A percentile compares a stretch with the other conserved stretches of the same genome.
phyloP scores from a whole-genome alignment of 2,329 filamentous ascomycete species.

The Westerdykella aurantiaca region DNA sequence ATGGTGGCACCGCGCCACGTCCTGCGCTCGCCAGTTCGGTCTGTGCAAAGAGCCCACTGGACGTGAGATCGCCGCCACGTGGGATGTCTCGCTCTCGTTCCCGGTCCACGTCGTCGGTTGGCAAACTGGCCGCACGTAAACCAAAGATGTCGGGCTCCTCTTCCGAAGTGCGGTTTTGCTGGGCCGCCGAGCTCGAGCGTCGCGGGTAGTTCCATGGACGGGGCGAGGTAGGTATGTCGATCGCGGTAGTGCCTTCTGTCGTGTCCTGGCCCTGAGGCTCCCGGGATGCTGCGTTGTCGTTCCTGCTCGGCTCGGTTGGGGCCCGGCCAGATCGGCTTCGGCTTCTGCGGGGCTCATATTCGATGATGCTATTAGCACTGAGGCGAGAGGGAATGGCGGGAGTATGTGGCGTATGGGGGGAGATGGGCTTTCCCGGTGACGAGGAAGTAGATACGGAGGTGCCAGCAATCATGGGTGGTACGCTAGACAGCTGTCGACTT shows the following conservation, averaged over 20 bases:
- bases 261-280: slow-evolving; percentile 10
- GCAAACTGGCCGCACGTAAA: slow-evolving; percentile 63
- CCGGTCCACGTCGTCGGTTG: slow-evolving; percentile 53
- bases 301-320: slow-evolving; percentile 15
- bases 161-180: slow-evolving; percentile 59
- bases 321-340: slow-evolving; percentile 29
- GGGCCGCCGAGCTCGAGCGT: slow-evolving; percentile 64
- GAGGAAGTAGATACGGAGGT: slow-evolving; percentile 78
- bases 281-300: not conserved
- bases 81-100: slow-evolving; percentile 25
- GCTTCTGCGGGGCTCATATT: slow-evolving; percentile 48
- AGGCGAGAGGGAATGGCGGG: slow-evolving; percentile 91
- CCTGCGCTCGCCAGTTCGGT: slow-evolving; percentile 24
- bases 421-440: slow-evolving; percentile 81
- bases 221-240: slow-evolving; percentile 69
- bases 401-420: slow-evolving; percentile 84
- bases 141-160: slow-evolving; percentile 58
- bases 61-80: slow-evolving; percentile 49
- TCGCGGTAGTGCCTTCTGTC: slow-evolving; percentile 51
- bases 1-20: not conserved
- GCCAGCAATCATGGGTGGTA: slow-evolving; percentile 55
- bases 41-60: slow-evolving; percentile 57
- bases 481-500: slow-evolving; percentile 64
- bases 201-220: slow-evolving; percentile 47
- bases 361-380: slow-evolving; percentile 80